Percentiles rank a stretch among this genome's conserved stretches.
Evolutionary conservation across 2,329 filamentous ascomycete species (phyloP).

Genomic region (Fusarium temperatum): DNA sequence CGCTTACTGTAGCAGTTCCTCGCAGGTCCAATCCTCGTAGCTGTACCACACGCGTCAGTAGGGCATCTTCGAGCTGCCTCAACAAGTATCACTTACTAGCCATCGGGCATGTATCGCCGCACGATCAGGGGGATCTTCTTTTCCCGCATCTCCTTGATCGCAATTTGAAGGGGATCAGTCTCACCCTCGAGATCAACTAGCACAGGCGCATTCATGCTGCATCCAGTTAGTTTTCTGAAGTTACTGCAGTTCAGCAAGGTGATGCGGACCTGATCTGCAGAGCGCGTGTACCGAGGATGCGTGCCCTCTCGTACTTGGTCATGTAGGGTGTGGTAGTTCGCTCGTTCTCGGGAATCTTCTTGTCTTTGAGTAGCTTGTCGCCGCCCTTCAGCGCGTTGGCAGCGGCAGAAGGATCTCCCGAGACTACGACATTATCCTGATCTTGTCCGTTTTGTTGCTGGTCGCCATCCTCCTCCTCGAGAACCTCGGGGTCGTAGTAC

Average conservation of each 20-base stretch:
- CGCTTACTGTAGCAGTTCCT: slow-evolving; percentile 79
- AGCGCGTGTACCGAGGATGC: slow-evolving; percentile 91
- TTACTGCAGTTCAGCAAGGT: neutral
- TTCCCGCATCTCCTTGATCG: slow-evolving; percentile 95
- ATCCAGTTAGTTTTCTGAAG: slow-evolving; percentile 12
- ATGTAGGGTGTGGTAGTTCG: slow-evolving; percentile 96
- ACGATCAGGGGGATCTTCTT: slow-evolving; percentile 99
- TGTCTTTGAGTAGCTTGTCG: slow-evolving; percentile 73
- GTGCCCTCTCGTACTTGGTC: slow-evolving; percentile 98
- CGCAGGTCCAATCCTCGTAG: slow-evolving; percentile 99
- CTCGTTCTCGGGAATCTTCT: slow-evolving; percentile 89
- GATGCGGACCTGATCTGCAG: slow-evolving; percentile 86
- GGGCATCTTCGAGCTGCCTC: neutral
- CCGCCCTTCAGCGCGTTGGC: slow-evolving; percentile 63
- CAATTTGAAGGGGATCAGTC: slow-evolving; percentile 96
- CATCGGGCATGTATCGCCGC: slow-evolving; percentile 93
- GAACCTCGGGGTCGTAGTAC: slow-evolving; percentile 65
- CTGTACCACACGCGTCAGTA: slow-evolving; percentile 54
- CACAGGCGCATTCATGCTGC: slow-evolving; percentile 95
- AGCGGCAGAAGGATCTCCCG: slow-evolving; percentile 69
- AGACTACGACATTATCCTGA: slow-evolving; percentile 67
- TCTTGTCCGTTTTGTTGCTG: slow-evolving; percentile 63
- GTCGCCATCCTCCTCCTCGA: slow-evolving; percentile 61
- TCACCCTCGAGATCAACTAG: slow-evolving; percentile 97
- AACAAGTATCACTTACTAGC: slow-evolving; percentile 72